Evolutionary conservation across 2,329 filamentous ascomycete species (phyloP), one percentile per base, ranked within the genome.

Genomic region (Cladosporium oxysporum): DNA sequence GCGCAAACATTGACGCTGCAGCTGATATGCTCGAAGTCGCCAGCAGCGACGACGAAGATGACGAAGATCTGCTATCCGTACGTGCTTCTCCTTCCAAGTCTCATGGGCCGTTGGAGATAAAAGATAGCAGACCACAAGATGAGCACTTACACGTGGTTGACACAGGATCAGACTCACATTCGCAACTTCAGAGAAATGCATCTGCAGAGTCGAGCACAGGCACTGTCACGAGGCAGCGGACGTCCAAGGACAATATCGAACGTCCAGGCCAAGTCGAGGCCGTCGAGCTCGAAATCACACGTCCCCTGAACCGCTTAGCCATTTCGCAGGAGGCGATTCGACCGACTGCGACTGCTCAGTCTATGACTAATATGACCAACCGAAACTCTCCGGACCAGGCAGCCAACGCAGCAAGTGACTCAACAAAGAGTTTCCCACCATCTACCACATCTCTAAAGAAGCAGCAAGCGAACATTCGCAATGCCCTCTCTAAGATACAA

Each of bases 131-230:
- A 35, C 50, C 61, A 28, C 21, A 47, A 35, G 49, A 31, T 29
- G 59, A 65, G 53, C 23, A 41, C 63, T 65, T 65, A 65, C 63
- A 65, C 26, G 63, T 26, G 26, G 21, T 26, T 44, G 63, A 65
- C 44, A 60, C 57, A 65, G 63, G 63, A 57, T 31, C 69, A 71
- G 69, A 69, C 50, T 53, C 73, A 70, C 66, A 68, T 75, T 49
- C 71, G 68, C 53, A 81, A 80, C 64, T 66, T 79, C 2, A 76
- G 75, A 66, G 77, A 78, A 37, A 73, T 82, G 26, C 75, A 79
- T 71, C 44, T 74, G 77, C 44, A 76, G 75, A 23, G 61, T 63
- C 61, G 61, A 26, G n/a, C 50, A 37, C 50, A 41, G 21, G 49
- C 35, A 12, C 5, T 44, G 35, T 23, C 35, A 35, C 23, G 33